These are phyloP conservation scores for Lolium perenne DNA, from an alignment of 176 grass and related monocot genomes.

Conservation along the genomic window DNA sequence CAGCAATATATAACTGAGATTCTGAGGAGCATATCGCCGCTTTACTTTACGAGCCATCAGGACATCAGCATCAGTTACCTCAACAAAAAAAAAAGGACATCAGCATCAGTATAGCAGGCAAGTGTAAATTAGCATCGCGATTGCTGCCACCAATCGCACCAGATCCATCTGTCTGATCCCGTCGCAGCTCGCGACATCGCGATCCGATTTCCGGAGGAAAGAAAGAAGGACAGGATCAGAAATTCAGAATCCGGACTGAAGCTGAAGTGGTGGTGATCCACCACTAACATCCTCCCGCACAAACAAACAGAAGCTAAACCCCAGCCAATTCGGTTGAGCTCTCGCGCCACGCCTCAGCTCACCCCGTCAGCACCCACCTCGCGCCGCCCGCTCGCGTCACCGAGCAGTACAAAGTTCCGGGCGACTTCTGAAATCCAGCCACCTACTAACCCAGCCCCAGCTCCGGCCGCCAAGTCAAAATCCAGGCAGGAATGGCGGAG, in stretches of 20 bases:
- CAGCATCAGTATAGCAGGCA: not conserved
- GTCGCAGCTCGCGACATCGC: too few relatives aligned
- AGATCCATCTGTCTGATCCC: not conserved
- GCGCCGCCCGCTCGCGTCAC: not conserved
- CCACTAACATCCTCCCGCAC: not conserved
- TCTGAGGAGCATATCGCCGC: not conserved
- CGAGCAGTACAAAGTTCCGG: not conserved
- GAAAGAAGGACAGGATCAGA: not conserved
- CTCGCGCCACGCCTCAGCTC: constrained; percentile 23
- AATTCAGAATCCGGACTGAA: not conserved
- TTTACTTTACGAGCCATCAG: not conserved
- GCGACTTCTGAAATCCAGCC: not conserved
- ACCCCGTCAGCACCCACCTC: constrained; percentile 3
- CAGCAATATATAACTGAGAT: not conserved
- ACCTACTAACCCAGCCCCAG: not conserved
- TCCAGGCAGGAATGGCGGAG: constrained; percentile 24
- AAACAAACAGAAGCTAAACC: not conserved
- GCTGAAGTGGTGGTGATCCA: not conserved
- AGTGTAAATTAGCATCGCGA: not conserved
- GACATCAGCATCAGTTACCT: not conserved
- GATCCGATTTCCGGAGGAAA: not conserved
- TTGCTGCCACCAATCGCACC: not conserved
- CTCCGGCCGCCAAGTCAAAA: not conserved
- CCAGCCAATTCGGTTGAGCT: constrained; percentile 17
- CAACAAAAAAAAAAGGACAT: too few relatives aligned